Evolutionary conservation across 345 rosid species (phyloP).

Genomic region (Firmiana major): DNA sequence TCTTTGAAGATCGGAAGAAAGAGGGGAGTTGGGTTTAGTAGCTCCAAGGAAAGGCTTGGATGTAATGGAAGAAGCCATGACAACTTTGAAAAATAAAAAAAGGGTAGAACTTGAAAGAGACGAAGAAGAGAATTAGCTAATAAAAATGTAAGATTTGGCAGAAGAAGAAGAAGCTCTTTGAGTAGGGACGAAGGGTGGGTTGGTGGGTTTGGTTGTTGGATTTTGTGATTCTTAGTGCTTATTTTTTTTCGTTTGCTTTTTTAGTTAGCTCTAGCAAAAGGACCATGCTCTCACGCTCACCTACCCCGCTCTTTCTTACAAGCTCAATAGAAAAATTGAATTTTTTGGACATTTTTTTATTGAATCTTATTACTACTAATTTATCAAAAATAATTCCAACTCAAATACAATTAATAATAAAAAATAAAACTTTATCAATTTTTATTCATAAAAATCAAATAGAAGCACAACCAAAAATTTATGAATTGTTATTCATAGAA

Average conservation of each 20-base stretch:
- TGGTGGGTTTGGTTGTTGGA: conserved; percentile 8
- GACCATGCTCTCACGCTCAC: neutral
- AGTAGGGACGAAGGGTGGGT: neutral
- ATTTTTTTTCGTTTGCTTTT: neutral
- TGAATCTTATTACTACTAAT: no score
- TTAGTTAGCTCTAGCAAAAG: neutral
- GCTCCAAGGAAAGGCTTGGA: conserved; percentile 49
- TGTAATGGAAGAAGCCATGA: conserved; percentile 58
- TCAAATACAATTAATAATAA: no score
- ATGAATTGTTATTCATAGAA: no score
- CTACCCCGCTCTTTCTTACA: neutral
- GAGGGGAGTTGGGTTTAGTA: conserved; percentile 26
- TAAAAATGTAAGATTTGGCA: conserved; percentile 11
- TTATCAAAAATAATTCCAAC: no score
- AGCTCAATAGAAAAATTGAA: neutral
- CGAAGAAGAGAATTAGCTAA: conserved; percentile 14
- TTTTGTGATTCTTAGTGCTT: neutral
- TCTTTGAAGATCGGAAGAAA: conserved; percentile 43
- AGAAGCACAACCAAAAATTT: no score
- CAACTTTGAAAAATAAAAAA: neutral
- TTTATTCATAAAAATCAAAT: no score
- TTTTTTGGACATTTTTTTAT: no score
- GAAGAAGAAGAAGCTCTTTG: neutral
- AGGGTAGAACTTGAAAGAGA: neutral
- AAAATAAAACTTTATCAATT: no score